Evolutionary conservation across 2,329 filamentous ascomycete genomes (phyloP).

Genomic region (Drechslerella stenobrocha): DNA sequence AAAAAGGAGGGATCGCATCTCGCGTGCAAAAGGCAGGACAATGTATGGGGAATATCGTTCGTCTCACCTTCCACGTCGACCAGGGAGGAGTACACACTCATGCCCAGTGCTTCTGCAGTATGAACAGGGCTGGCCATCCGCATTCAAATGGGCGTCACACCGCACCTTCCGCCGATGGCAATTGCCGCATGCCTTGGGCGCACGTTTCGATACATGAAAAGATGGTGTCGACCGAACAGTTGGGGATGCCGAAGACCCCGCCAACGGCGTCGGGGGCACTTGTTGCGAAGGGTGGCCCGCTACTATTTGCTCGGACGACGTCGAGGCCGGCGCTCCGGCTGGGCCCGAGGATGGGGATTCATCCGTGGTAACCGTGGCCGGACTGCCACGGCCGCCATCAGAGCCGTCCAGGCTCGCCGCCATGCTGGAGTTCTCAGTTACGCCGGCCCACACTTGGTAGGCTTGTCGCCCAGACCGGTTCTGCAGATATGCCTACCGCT

Average conservation of each 20-base stretch:
- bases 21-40: not conserved
- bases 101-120: constrained; percentile 47
- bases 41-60: constrained; percentile 7
- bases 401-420: constrained; percentile 48
- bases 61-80: constrained; percentile 47
- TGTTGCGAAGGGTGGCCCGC: constrained; percentile 1
- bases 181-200: constrained; percentile 45
- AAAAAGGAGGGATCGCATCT: no score
- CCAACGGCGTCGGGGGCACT: not conserved
- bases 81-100: constrained; percentile 39
- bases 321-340: constrained; percentile 1
- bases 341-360: constrained; percentile 20
- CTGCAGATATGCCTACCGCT: no score
- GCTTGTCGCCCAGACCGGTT: not conserved
- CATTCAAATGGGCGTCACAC: constrained; percentile 44
- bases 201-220: constrained; percentile 46
- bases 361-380: constrained; percentile 32
- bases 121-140: constrained; percentile 41
- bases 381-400: constrained; percentile 34
- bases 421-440: constrained; percentile 15
- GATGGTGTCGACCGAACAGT: constrained; percentile 33
- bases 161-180: constrained; percentile 46
- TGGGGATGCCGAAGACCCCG: constrained; percentile 23
- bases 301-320: constrained; percentile 10
- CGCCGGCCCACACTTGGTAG: constrained; percentile 3